Conservation (phyloP, 106 monocot genomes). For the Narthecium ossifragum region DNA sequence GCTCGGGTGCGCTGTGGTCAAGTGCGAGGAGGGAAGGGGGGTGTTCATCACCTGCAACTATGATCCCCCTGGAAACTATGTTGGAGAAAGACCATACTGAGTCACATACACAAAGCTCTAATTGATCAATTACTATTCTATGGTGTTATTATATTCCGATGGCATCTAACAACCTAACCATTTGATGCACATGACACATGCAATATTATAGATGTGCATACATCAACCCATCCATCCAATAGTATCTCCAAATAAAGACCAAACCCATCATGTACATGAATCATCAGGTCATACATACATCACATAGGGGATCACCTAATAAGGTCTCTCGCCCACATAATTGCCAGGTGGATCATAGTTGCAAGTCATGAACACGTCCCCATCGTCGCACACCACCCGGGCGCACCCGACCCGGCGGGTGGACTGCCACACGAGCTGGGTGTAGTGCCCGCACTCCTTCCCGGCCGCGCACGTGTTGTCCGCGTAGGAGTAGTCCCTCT, state of each 20-base stretch:
- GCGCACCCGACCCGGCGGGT: conserved; percentile 35
- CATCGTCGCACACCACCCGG: conserved; percentile 21
- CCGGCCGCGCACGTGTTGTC: conserved; percentile 27
- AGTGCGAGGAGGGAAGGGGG: conserved; percentile 21
- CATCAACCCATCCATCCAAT: too few relatives aligned
- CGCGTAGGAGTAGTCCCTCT: conserved; percentile 20
- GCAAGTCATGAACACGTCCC: conserved; percentile 38
- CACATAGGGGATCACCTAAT: conserved; percentile 4
- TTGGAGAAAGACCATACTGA: conserved; percentile 56
- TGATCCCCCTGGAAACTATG: conserved; percentile 61
- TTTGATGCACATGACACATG: too few relatives aligned
- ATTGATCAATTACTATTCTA: too few relatives aligned
- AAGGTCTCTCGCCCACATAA: conserved; percentile 21
- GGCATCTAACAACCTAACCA: too few relatives aligned
- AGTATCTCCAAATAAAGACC: too few relatives aligned
- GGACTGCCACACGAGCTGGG: conserved; percentile 40
- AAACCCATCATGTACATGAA: too few relatives aligned
- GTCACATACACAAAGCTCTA: too few relatives aligned
- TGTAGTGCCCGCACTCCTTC: conserved; percentile 36
- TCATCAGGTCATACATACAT: too few relatives aligned
- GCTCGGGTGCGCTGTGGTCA: conserved; percentile 43
- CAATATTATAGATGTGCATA: too few relatives aligned
- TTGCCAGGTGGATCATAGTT: conserved; percentile 36
- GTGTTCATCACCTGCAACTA: conserved; percentile 44
- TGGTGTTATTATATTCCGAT: too few relatives aligned